Evolutionary conservation across 805 yeast genomes (phyloP), one percentile per base, ranked within the genome.

Genomic region (Pichia scutulata): DNA sequence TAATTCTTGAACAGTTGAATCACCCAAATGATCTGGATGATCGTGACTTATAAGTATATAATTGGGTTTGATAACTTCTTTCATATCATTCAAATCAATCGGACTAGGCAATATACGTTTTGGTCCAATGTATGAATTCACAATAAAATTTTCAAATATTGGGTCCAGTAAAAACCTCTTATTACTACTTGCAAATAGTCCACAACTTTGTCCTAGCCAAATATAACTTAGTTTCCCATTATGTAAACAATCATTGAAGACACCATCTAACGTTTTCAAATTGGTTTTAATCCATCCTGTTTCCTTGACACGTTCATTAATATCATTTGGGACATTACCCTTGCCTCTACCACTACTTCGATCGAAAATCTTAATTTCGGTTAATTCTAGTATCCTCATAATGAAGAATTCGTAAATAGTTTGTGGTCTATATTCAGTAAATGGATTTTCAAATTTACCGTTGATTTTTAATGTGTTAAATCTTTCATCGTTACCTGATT

Each of bases 151-250:
- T 46, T 75, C 70, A 59, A 92, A 84, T 30, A 89, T 69, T 0
- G 98, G 98, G 64, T 92, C 98, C 2, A 97, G 86, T 39, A 92
- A 65, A 52, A 92, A 73, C 52, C 82, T 85, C 28, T 50, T 47
- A 19, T 50, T 52, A 26, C 45, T 41, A 22, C 48, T 39, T 59
- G 86, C 89, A 4, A 89, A 70, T 48, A 79, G 75, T 2, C 90
- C 77, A 65, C 97, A 89, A 51, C 93, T 84, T 64, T 92, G 98
- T 4, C 98, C 98, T 41, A 92, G 66, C 98, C 98, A 92, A 0
- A 97, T 89, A 60, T 84, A 77, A 2, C 85, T 73, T 57, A 86
- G 53, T 57, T 84, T 73, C 25, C 77, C 70, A 12, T 63, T 28
- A 18, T 46, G 21, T 39, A 30, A 18, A 39, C 42, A 25, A 63